These are phyloP conservation scores for Pilobolus umbonatus DNA, from an alignment of 192 early-diverging fungal species.

Conservation along the genomic window DNA sequence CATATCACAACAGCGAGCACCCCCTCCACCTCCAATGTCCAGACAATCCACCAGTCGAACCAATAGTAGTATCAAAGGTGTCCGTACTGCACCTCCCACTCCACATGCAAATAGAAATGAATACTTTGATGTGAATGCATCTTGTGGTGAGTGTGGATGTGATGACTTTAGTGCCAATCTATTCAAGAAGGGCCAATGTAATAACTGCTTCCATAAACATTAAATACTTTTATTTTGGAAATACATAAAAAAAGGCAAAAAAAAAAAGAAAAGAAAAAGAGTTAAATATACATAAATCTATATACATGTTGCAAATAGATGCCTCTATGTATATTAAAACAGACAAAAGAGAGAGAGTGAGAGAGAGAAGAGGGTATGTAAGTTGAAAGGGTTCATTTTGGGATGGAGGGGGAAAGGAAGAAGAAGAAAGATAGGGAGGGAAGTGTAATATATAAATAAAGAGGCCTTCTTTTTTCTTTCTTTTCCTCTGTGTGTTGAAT, in stretches of 20 bases:
- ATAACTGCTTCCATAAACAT: constrained; percentile 23
- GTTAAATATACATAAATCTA: neutral
- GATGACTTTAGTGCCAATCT: constrained; percentile 14
- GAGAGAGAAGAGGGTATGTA: too few relatives aligned
- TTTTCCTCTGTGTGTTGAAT: neutral
- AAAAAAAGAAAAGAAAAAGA: neutral
- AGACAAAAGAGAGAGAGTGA: neutral
- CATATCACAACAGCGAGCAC: neutral
- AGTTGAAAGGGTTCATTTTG: too few relatives aligned
- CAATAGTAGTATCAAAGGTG: neutral
- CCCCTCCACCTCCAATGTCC: constrained; percentile 14
- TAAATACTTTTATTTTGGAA: neutral
- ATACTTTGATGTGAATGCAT: neutral
- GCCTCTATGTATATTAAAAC: neutral
- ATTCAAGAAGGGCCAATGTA: constrained; percentile 18
- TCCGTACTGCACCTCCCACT: constrained; percentile 1
- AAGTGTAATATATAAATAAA: neutral
- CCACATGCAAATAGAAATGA: neutral
- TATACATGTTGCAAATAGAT: neutral
- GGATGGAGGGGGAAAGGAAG: neutral
- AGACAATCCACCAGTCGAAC: neutral
- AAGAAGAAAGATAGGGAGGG: neutral
- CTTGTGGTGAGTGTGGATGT: constrained; percentile 16
- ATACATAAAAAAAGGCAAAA: too few relatives aligned
- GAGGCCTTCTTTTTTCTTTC: neutral